A percentile compares a stretch with the other conserved stretches of the same genome.
phyloP scores from a whole-genome alignment of 768 basidiomycete genomes.

The Mycena floridula region DNA sequence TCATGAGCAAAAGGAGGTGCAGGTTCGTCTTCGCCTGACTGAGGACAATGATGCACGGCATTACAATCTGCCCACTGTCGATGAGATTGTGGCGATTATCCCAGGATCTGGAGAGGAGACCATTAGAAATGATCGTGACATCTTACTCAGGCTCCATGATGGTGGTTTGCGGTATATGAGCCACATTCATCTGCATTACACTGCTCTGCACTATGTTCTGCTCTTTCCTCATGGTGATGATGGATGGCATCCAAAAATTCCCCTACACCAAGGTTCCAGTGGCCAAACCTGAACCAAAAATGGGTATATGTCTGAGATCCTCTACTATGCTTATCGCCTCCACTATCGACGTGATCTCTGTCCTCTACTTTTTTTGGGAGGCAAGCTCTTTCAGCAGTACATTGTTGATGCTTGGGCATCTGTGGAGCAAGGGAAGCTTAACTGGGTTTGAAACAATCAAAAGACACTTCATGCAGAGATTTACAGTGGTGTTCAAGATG shows the following conservation, averaged over 20 bases:
- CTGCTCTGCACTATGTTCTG: too few species aligned
- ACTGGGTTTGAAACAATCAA: conserved; percentile 30
- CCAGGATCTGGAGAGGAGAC: too few species aligned
- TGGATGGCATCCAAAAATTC: neutral
- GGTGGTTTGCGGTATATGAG: too few species aligned
- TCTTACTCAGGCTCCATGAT: too few species aligned
- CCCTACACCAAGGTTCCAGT: neutral
- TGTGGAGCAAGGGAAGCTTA: conserved; percentile 32
- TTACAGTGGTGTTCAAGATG: conserved; percentile 27
- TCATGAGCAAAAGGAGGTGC: too few species aligned
- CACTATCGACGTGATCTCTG: neutral
- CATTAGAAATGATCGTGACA: too few species aligned
- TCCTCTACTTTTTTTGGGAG: neutral
- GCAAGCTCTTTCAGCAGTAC: conserved; percentile 28
- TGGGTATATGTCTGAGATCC: neutral
- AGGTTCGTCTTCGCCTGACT: too few species aligned
- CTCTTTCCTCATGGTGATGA: too few species aligned
- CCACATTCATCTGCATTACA: too few species aligned
- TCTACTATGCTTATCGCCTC: neutral
- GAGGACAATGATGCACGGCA: too few species aligned
- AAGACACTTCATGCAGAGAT: conserved; percentile 24
- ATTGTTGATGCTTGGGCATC: conserved; percentile 40
- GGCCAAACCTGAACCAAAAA: neutral
- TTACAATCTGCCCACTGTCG: too few species aligned
- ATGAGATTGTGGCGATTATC: too few species aligned